Base-by-base conservation (phyloP, 768 basidiomycete species). In the Suillus brevipes region DNA sequence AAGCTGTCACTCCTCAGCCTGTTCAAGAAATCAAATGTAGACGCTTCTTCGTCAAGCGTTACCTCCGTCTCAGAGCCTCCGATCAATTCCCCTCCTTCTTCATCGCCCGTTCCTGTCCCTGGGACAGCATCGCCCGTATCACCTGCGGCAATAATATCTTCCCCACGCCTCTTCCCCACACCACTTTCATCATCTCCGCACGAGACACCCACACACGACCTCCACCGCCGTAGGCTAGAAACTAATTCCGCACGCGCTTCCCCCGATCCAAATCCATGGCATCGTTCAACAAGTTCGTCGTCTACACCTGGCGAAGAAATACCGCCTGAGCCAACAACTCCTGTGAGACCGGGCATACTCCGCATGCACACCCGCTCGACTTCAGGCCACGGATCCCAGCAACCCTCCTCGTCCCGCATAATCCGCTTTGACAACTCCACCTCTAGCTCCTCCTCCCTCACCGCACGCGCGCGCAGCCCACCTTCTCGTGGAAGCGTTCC, bases 1-100 rank as follows among this genome's bases (percentile, higher is more conserved):
- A 93, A 93, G 74, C 84, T 91, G 64, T 92, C 91, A 28, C 78
- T 93, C 61, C 79, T 92, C 67, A 87, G 85, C 68, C 80, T 92
- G 18, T 92, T 92, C 80, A 89, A 85, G 81, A 90, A 88, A 77
- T 66, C 79, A 0, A 80, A 78, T 14, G 82, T 74, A 14, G 81
- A 78, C 40, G 74, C 77, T 34, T 78, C 75, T 6, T 68, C 68
- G 55, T 76, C 75, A 13, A 76, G 81, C 78, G 59, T 79, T 72
- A 64, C 72, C 65, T 72, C 75, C 14, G 67, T 67, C 23, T 69
- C 78, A n/a, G 73, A 77, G 58, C 70, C 72, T 12, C 71, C 71
- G n/a, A 70, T 64, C 38, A 73, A 68, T 2, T 66, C 69, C 9
- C 71, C 76, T 2, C 69, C 78, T 1, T 70, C 77, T 14, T 65